These are phyloP conservation scores for Acrodontium crateriforme DNA, from an alignment of 2,329 filamentous ascomycete species.

Conservation along the genomic window DNA sequence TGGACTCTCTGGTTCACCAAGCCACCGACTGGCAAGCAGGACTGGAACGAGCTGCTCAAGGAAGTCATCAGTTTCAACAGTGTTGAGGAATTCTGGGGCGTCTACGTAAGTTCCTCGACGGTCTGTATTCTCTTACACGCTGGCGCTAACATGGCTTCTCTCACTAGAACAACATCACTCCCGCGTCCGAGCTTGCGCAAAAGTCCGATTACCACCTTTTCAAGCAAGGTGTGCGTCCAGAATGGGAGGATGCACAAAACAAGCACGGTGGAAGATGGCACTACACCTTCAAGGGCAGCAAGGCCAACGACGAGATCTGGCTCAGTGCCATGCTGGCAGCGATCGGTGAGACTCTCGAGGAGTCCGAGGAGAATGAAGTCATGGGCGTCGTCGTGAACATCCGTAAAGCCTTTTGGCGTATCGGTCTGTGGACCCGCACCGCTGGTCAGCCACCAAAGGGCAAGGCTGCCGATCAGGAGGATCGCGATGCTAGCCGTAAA, in stretches of 20 bases:
- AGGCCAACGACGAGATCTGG: conserved; percentile 93
- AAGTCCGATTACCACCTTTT: conserved; percentile 99
- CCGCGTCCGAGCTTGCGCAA: conserved; percentile 84
- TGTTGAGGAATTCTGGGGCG: conserved; percentile 98
- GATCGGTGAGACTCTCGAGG: conserved; percentile 94
- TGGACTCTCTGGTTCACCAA: conserved; percentile 99
- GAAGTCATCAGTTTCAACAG: conserved; percentile 98
- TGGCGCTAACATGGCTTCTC: conserved; percentile 5
- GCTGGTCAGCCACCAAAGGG: conserved; percentile 70
- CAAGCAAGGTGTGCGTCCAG: conserved; percentile 90
- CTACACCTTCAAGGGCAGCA: conserved; percentile 94
- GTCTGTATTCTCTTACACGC: conserved; percentile 1
- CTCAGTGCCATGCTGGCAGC: conserved; percentile 92
- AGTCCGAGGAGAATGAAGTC: conserved; percentile 86
- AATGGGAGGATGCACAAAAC: conserved; percentile 98
- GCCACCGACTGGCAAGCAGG: conserved; percentile 85
- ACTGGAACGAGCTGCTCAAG: conserved; percentile 97
- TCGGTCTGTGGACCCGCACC: conserved; percentile 93
- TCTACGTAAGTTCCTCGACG: conserved; percentile 62
- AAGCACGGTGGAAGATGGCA: conserved; percentile 99
- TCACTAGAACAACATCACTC: conserved; percentile 87
- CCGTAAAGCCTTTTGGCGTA: conserved; percentile 93
- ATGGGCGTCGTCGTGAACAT: conserved; percentile 99
- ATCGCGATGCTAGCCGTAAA: conserved; percentile 65
- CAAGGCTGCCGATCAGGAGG: conserved; percentile 36